Evolutionary conservation across 176 grass and related monocot species (phyloP).

Genomic region (Hyparrhenia diplandra): DNA sequence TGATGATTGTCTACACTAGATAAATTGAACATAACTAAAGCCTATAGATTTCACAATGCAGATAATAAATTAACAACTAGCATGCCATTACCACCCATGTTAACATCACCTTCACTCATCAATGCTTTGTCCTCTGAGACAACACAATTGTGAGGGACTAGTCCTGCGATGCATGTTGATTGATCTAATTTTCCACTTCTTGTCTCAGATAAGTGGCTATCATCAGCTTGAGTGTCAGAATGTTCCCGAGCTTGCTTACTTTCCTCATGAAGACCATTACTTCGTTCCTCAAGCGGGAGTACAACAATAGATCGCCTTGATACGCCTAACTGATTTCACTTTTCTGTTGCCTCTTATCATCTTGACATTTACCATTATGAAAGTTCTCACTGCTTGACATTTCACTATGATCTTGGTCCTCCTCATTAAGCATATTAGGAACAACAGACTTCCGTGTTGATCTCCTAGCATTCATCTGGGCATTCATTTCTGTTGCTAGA

Average conservation of each 20-base stretch:
- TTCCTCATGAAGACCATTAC: no score
- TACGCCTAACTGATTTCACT: no score
- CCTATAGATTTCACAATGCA: background rate
- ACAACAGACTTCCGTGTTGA: background rate
- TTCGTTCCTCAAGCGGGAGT: no score
- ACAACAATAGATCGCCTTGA: no score
- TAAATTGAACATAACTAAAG: background rate
- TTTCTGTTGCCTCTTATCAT: background rate
- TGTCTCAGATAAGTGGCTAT: no score
- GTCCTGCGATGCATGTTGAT: no score
- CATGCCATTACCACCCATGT: background rate
- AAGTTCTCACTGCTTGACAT: background rate
- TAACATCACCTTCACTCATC: background rate
- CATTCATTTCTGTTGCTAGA: background rate
- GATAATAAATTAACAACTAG: background rate
- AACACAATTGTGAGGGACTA: no score
- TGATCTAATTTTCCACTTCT: no score
- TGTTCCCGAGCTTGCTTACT: no score
- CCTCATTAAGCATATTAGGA: background rate
- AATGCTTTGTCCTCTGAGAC: background rate
- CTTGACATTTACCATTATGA: background rate
- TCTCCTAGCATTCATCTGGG: constrained; percentile 1
- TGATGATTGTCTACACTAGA: background rate
- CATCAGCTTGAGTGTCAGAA: no score
- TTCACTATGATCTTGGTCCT: background rate